These are phyloP conservation scores for Coemansia sp. DNA, from an alignment of 192 early-diverging fungal species.

Conservation along the genomic window DNA sequence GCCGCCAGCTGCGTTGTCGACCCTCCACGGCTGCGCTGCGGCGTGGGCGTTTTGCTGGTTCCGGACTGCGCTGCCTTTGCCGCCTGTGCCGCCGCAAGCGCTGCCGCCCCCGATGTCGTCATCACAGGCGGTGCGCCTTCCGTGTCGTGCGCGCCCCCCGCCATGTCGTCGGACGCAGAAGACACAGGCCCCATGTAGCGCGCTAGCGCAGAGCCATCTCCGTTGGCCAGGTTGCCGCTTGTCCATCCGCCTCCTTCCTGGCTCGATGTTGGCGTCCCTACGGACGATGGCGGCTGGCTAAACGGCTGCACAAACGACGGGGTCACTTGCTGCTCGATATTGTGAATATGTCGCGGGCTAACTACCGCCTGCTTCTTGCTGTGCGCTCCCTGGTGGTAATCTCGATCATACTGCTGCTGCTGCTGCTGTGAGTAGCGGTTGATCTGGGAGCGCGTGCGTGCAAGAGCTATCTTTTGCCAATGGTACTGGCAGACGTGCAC, in stretches of 20 bases:
- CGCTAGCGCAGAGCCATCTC: neutral
- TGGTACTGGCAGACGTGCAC: constrained; percentile 58
- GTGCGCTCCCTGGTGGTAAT: constrained; percentile 5
- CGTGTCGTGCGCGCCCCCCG: constrained; percentile 4
- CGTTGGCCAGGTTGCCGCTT: neutral
- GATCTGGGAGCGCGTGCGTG: constrained; percentile 37
- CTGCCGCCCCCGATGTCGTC: constrained; percentile 52
- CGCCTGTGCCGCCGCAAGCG: constrained; percentile 51
- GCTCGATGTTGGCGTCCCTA: constrained; percentile 28
- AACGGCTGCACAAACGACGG: constrained; percentile 55
- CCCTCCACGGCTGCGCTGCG: constrained; percentile 48
- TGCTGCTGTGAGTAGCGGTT: constrained; percentile 9
- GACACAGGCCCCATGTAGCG: neutral
- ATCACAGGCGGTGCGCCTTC: constrained; percentile 45
- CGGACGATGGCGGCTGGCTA: constrained; percentile 39
- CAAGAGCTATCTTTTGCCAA: constrained; percentile 55
- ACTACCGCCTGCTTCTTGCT: neutral
- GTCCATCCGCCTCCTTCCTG: constrained; percentile 31
- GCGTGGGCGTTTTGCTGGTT: constrained; percentile 43
- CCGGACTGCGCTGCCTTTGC: constrained; percentile 21
- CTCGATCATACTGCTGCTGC: constrained; percentile 8
- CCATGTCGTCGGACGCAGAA: neutral
- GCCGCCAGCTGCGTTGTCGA: constrained; percentile 27
- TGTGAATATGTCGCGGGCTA: constrained; percentile 7
- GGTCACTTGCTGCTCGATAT: constrained; percentile 36